Evolutionary conservation across 768 basidiomycete species (phyloP), one percentile per base, ranked within the genome.

Genomic region (Mycena galericulata): DNA sequence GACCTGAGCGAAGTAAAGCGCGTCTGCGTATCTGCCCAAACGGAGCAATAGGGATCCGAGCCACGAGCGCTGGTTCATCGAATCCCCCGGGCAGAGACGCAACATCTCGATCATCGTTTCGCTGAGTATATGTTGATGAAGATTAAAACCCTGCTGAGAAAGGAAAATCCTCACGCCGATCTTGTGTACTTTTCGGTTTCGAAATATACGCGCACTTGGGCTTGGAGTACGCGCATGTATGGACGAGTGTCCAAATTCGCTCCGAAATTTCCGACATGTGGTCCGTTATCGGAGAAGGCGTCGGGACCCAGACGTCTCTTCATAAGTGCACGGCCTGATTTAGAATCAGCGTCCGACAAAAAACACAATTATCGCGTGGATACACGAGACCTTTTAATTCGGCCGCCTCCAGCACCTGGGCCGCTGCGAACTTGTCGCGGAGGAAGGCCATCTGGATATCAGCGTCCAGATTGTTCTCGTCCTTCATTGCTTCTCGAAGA

Each of bases 161-260:
- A 20, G 20, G 22, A 54, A 26, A 38, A 5, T 54, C 34, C 82
- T 32, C 70, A 82, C 80, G 77, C 76, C 10, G 82, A 74, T 66
- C 79, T 76, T 15, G 69, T 62, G 51, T 78, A 83, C 18, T 77
- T 69, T 38, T 73, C 63, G 20, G 73, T 75, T 59, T 82, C 81
- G 62, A 80, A 79, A 47, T 81, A 77, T 10, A 83, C 46, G 1
- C 80, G 75, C 5, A 82, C 81, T 14, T 78, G 74, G 2, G 83
- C 81, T 66, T 83, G 80, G 20, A 84, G 73, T 12, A 84, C 77
- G 17, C 84, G 82, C 81, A 85, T 84, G 69, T 85, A 85, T 15
- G 83, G 84, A 1, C 84, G 76, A 6, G 84, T 83, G 63, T 79
- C 77, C 7, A 82, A 49, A 12, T 83, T 72, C n/a, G 59, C 59